Percentiles rank a stretch among this genome's conserved stretches.
These are phyloP conservation scores for Neolentinus lepideus DNA, from an alignment of 1,284 basidiomycete genomes.

Conservation along the genomic window DNA sequence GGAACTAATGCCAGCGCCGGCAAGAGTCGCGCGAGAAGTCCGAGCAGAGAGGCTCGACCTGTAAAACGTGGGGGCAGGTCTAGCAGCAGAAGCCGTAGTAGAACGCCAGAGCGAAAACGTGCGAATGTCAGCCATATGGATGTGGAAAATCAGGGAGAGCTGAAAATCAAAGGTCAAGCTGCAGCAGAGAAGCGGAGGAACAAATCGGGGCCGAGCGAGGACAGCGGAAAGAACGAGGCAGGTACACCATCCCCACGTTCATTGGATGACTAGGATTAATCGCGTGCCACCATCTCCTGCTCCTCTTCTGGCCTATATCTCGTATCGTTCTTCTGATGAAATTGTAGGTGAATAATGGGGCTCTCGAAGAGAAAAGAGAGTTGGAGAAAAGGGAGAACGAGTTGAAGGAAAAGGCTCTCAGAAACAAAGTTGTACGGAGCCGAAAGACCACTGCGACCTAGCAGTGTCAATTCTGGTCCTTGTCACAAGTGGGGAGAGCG, in stretches of 20 bases:
- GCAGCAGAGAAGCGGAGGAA: conserved; percentile 41
- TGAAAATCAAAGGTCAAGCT: conserved; percentile 72
- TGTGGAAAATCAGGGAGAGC: conserved; percentile 38
- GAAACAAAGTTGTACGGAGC: conserved; percentile 73
- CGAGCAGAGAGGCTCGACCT: conserved; percentile 3
- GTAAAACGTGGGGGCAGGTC: conserved; percentile 14
- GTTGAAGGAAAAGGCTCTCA: conserved; percentile 68
- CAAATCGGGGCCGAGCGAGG: no score
- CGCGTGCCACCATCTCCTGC: conserved; percentile 5
- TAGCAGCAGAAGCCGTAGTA: conserved; percentile 20
- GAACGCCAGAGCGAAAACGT: conserved; percentile 10
- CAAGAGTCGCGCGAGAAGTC: neutral
- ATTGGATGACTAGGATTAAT: conserved; percentile 4
- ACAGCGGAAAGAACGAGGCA: conserved; percentile 36
- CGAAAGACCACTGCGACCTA: conserved; percentile 31
- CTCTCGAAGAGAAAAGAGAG: conserved; percentile 24
- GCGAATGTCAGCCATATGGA: conserved; percentile 32
- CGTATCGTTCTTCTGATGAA: neutral
- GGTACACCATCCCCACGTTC: conserved; percentile 5
- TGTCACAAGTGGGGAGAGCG: no score
- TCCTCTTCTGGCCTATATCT: neutral
- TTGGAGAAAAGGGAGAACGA: conserved; percentile 64
- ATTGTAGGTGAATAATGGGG: conserved; percentile 12
- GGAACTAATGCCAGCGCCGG: neutral
- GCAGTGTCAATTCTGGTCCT: neutral